Percentiles rank a stretch among this genome's conserved stretches.
Conservation (phyloP, 2,329 filamentous ascomycete species). For the Stemphylium beticola region DNA sequence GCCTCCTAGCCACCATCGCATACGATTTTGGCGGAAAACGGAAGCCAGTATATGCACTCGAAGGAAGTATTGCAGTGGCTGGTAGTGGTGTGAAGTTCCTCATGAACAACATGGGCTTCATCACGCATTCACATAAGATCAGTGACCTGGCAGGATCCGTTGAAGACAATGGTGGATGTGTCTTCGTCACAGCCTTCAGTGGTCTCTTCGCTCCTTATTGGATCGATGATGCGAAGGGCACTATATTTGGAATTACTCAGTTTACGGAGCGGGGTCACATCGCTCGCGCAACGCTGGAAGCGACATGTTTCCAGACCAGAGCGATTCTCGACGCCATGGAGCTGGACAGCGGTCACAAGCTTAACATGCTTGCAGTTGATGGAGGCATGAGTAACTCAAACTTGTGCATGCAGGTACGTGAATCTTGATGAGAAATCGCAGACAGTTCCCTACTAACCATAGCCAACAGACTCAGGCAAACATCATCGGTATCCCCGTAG, state of each 20-base stretch:
- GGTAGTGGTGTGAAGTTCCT: conserved; percentile 77
- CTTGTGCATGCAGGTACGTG: conserved; percentile 75
- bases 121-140: conserved; percentile 67
- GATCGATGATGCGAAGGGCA: conserved; percentile 92
- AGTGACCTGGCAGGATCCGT: conserved; percentile 69
- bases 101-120: conserved; percentile 69
- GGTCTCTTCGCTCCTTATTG: conserved; percentile 92
- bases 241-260: conserved; percentile 81
- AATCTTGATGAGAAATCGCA: not conserved
- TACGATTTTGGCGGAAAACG: conserved; percentile 76
- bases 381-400: conserved; percentile 89
- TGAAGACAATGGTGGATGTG: conserved; percentile 79
- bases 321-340: conserved; percentile 93
- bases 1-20: conserved; percentile 83
- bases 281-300: conserved; percentile 86
- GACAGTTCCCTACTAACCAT: conserved; percentile 18
- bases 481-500: conserved; percentile 81
- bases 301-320: conserved; percentile 90
- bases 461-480: conserved; percentile 74
- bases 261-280: conserved; percentile 87
- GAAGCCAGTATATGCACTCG: conserved; percentile 78
- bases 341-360: conserved; percentile 77
- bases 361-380: conserved; percentile 80
- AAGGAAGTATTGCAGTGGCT: conserved; percentile 83
- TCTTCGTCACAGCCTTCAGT: conserved; percentile 88